Base-by-base conservation (phyloP, 2,329 filamentous ascomycete species). In the Acrocalymma vagum region DNA sequence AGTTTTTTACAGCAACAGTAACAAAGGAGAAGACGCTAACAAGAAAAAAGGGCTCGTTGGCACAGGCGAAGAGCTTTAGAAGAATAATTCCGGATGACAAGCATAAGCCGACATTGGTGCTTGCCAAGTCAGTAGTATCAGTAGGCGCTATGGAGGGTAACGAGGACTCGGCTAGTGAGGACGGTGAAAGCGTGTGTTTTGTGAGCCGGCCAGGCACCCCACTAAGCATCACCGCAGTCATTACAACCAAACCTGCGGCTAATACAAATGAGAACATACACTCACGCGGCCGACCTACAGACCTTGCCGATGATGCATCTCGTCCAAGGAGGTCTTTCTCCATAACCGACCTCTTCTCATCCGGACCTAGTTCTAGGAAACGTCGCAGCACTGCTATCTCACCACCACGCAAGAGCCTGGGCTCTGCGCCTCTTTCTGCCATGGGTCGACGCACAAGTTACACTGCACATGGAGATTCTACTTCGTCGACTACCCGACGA, bases 241-340 rank as follows among this genome's bases (percentile, higher is more conserved):
- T 65, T 34, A 41, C 59, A 29, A 45, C 63, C 48, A 58, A 53
- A 36, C 38, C 41, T 21, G 58, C 58, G 25, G 39, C 49, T n/a
- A 18, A 43, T 45, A 30, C 36, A 48, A 24, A 13, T 9, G 42
- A 52, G 26, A 43, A 29, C 43, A 45, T 32, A 16, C 37, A 48
- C 15, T 26, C 42, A 14, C 51, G 48, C 33, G 29, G 31, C 30
- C 53, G 45, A 18, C 37, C 48, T n/a, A 42, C 36, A 31, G 47
- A 55, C 20, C 29, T 42, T 32, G 30, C 52, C 30, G 53, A 59
- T 35, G 54, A 65, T 45, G 53, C 59, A 36, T 49, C 60, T 39
- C 62, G 61, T 45, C 63, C 72, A 14, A 66, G 72, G 41, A 72
- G 75, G 36, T 78, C 78, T 42, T 79, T 80, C 67, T 79, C 78